Evolutionary conservation across 1,284 basidiomycete species (phyloP).

Genomic region (Paramarasmius palmivorus): DNA sequence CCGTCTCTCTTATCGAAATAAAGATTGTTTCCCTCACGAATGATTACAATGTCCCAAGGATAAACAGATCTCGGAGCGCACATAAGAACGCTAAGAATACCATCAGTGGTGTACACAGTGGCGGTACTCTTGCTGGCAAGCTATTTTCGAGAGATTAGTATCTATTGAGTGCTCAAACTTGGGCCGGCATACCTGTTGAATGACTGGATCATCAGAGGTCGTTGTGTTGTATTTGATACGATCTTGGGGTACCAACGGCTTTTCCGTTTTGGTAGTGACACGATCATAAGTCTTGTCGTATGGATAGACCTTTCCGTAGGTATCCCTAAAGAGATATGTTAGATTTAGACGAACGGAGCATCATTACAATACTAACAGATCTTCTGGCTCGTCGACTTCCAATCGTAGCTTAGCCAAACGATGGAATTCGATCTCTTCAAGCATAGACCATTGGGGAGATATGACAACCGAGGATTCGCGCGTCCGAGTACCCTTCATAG

Average conservation of each 20-base stretch:
- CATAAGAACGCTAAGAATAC: slow-evolving; percentile 96
- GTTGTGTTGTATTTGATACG: slow-evolving; percentile 97
- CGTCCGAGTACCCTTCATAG: slow-evolving; percentile 74
- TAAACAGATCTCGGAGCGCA: slow-evolving; percentile 93
- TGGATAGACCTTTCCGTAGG: slow-evolving; percentile 88
- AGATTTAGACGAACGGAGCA: slow-evolving; percentile 10
- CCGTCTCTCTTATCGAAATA: slow-evolving; percentile 99
- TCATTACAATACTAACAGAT: slow-evolving; percentile 60
- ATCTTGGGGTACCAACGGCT: slow-evolving; percentile 89
- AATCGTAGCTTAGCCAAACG: slow-evolving; percentile 90
- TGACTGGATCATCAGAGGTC: slow-evolving; percentile 96
- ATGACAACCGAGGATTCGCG: slow-evolving; percentile 96
- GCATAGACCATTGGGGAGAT: slow-evolving; percentile 88
- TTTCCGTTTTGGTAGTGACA: slow-evolving; percentile 91
- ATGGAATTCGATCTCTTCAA: slow-evolving; percentile 98
- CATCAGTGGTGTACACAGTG: slow-evolving; percentile 92
- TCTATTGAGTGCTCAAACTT: slow-evolving; percentile 1
- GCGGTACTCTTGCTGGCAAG: slow-evolving; percentile 79
- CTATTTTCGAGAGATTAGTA: slow-evolving; percentile 36
- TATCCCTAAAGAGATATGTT: slow-evolving; percentile 51
- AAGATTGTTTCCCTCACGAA: slow-evolving; percentile 90
- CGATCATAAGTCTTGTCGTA: slow-evolving; percentile 98
- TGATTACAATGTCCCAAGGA: slow-evolving; percentile 98
- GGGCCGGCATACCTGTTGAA: slow-evolving; percentile 67
- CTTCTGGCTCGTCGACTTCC: slow-evolving; percentile 89